A percentile compares a stretch with the other conserved stretches of the same genome.
These are phyloP conservation scores for Dendrobium chrysotoxum DNA, from an alignment of 106 monocot genomes.

Conservation along the genomic window DNA sequence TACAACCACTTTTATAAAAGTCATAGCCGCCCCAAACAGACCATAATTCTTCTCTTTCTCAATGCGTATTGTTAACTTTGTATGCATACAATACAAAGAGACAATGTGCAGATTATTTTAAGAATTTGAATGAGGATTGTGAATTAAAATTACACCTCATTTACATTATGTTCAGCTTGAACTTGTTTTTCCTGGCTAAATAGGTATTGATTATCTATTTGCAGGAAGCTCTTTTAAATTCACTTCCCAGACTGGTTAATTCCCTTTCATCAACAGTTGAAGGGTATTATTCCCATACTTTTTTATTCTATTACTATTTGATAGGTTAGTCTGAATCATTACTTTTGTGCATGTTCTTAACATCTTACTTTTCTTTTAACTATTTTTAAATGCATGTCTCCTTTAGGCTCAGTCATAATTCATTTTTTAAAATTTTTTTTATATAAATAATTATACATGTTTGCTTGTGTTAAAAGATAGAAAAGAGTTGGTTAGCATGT, in stretches of 20 bases:
- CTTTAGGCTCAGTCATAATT: background rate
- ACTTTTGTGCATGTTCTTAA: background rate
- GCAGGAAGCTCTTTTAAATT: constrained; percentile 85
- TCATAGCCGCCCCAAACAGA: too few relatives aligned
- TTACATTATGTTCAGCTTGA: background rate
- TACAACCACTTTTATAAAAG: too few relatives aligned
- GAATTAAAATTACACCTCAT: too few relatives aligned
- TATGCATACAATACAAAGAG: too few relatives aligned
- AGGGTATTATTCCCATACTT: constrained; percentile 40
- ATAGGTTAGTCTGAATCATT: background rate
- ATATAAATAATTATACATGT: background rate
- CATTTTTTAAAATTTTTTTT: background rate
- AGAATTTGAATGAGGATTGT: too few relatives aligned
- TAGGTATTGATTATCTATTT: constrained; percentile 11
- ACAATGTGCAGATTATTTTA: too few relatives aligned
- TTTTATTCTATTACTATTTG: background rate
- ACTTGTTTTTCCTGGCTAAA: background rate
- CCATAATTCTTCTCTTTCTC: too few relatives aligned
- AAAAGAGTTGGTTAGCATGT: background rate
- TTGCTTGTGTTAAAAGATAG: background rate
- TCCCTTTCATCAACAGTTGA: constrained; percentile 63
- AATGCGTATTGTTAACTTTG: too few relatives aligned
- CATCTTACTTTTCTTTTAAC: background rate
- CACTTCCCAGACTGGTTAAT: constrained; percentile 73
- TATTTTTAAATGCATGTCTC: background rate